Evolutionary conservation across 345 rosid genomes (phyloP), one percentile per base, ranked within the genome.

Genomic region (Passiflora organensis): DNA sequence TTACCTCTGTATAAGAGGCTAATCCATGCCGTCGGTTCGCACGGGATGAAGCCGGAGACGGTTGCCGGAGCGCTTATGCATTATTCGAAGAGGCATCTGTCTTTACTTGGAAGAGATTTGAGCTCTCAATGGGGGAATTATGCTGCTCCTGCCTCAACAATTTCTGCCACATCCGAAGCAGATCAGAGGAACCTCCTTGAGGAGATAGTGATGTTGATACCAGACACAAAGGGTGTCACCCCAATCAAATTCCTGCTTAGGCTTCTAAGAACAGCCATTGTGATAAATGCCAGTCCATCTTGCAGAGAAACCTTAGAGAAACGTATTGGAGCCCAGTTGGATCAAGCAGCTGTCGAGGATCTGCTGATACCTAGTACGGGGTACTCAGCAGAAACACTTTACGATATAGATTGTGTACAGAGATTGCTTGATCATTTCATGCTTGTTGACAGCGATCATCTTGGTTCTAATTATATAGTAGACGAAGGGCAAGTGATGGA

Each of bases 371-470:
- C 96, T 10, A 91, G 80, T 57, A 68, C 66, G 60, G 87, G 89
- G 32, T 84, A 84, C 60, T 79, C 90, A 1, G 74, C 54, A 36
- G 97, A 91, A 23, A 85, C 91, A 10, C 86, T 91, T 17, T 91
- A 91, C 23, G 96, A 85, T 58, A 75, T 78, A 0, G 96, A 88
- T 70, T 91, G 93, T 48, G 77, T 83, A 41, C 95, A 82, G 66
- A 54, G 96, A 76, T 82, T 91, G 60, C 90, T 91, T 32, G 84
- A 88, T 73, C 85, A 91, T 57, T 91, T 87, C 73, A 65, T 85
- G 68, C 41, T 68, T 49, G 64, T 65, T 17, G 69, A 71, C 60
- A 67, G 36, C 5, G 80, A 78, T 48, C 68, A 74, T 23, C 64
- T 69, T 11, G 23, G 72, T 16, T 67, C 73, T 6, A 62, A 55